Evolutionary conservation across 352 stramenopile species (phyloP), one percentile per base, ranked within the genome.

Genomic region (Globisporangium irregulare): DNA sequence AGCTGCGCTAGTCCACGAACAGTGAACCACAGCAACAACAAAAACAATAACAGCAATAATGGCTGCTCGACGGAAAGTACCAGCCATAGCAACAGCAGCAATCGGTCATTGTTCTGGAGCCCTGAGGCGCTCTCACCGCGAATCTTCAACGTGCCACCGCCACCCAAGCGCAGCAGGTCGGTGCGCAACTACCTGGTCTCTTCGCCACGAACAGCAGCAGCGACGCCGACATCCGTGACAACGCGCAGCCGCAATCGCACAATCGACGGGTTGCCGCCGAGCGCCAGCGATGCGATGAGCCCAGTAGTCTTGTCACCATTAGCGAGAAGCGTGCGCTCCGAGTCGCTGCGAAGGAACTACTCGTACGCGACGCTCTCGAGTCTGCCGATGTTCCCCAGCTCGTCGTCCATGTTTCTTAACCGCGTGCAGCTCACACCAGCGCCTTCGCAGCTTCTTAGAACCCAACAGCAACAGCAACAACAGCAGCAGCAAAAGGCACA

Each of bases 321-420:
- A 18, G 56, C 64, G 15, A 48, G 56, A 9, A 61, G 32, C 24
- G 64, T 70, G 29, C 56, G 57, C 27, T 70, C 64, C n/a, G 56
- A 70, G 64, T 22, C 46, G 32, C 15, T 43, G 41, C 43, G 46
- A 7, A 48, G 34, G 46, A 64, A 70, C 36, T 54, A 55, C 43
- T 69, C 64, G 56, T 50, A 65, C 46, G 58, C 56, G 27, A 55
- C 41, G 43, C 43, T 66, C 15, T 50, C 58, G 24, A 50, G 48
- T 15, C 25, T 66, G 32, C 32, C 65, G 24, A 48, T 70, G 46
- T 66, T 66, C 34, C 65, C 65, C 10, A 66, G 46, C 48, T 38
- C 65, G n/a, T 55, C 65, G 48, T 70, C 65, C 2, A 65, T 70
- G 65, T 70, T 70, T 36, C 27, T 70, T 4, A 56, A 48, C 20